Evolutionary conservation across 2,329 filamentous ascomycete species (phyloP), one percentile per base, ranked within the genome.

Genomic region (Chaetomiaceae sp.): DNA sequence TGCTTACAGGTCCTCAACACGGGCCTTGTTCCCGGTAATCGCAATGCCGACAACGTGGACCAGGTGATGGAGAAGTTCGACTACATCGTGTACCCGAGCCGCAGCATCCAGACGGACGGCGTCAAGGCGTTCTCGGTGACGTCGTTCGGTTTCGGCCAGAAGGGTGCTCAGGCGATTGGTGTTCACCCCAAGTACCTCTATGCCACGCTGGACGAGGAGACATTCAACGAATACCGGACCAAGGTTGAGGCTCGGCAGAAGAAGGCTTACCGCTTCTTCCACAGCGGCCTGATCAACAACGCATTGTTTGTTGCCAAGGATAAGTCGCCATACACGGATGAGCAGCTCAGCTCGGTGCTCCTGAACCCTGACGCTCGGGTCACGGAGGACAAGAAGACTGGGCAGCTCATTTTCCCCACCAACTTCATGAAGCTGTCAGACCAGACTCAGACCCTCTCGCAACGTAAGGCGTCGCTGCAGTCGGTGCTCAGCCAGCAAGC

Each of bases 81-180:
- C 70, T 88, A 96, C 75, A 95, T 99, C 62, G 89, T 97, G 59
- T 99, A 96, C 74, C 94, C 94, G 42, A 96, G 88, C 74, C 88
- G 89, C 65, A 88, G 84, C 71, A 91, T 99, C 64, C 94, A 99
- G 77, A 99, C 94, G 7, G 94, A 99, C 66, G 94, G 94, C 59
- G 80, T 99, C 78, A 99, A 97, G 76, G 95, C 94, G 13, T 97
- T 99, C 81, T 96, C 90, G 1, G 90, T 99, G 59, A 99, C 95
- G 6, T 99, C 95, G 0, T 99, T 99, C 71, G 94, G 94, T 73
- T 99, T 99, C 78, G 94, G 94, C 63, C 94, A 99, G 73, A 99
- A 99, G 83, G 94, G 94, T 67, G 89, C 94, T 23, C 95, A 99
- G 73, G 92, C 88, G 38, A 95, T 99, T 66, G 94, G 92, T 78